phyloP scores from a whole-genome alignment of 2,329 filamentous ascomycete genomes.

The Fusarium tjaetaba region DNA sequence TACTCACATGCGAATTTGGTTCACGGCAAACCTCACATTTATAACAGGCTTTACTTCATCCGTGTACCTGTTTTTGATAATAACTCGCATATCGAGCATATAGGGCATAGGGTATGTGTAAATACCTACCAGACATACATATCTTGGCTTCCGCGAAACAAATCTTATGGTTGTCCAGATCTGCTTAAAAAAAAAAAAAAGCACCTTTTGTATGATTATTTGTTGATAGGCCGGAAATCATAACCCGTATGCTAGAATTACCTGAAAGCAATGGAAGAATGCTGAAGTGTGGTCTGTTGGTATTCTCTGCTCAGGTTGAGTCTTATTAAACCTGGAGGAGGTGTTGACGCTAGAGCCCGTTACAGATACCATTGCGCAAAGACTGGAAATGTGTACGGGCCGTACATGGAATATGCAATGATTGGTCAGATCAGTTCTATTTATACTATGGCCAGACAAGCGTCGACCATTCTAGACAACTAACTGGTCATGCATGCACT shows the following conservation, averaged over 20 bases:
- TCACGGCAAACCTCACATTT: not conserved
- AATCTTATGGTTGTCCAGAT: not conserved
- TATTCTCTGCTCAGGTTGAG: not conserved
- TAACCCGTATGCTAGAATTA: not conserved
- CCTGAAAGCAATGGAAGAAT: not conserved
- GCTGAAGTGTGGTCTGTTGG: not conserved
- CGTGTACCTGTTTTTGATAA: not conserved
- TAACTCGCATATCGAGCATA: not conserved
- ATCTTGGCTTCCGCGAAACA: not conserved
- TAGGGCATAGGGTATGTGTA: not conserved
- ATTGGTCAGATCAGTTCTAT: not conserved
- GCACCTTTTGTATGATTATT: not conserved
- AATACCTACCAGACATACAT: not conserved
- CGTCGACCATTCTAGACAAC: not conserved
- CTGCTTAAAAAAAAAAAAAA: not conserved
- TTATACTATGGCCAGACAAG: not conserved
- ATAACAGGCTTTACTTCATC: not conserved
- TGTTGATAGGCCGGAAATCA: not conserved
- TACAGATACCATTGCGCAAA: constrained; percentile 2
- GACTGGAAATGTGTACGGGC: not conserved
- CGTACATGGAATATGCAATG: not conserved
- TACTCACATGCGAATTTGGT: not conserved
- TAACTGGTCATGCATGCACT: constrained; percentile 3
- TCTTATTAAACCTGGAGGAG: not conserved
- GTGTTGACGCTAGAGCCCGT: not conserved